These are phyloP conservation scores for Wickerhamiella azyma DNA, from an alignment of 805 yeast species.

Conservation along the genomic window DNA sequence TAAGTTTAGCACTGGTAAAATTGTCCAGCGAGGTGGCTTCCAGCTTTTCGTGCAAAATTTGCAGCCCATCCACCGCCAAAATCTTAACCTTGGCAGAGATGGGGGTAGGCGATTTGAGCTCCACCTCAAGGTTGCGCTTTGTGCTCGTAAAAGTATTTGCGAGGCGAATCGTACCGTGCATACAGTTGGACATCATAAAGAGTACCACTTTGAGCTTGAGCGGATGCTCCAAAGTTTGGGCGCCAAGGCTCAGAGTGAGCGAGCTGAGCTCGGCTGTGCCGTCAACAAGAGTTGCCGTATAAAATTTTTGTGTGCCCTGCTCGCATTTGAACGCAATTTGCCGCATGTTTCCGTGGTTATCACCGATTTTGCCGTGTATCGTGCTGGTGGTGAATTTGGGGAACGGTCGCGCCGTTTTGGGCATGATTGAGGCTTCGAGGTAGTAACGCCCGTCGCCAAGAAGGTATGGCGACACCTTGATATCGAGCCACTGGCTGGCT, in stretches of 20 bases:
- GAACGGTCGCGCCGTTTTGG: constrained; percentile 23
- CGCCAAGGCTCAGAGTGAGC: constrained; percentile 18
- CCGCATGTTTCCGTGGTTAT: constrained; percentile 8
- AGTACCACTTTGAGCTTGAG: constrained; percentile 11
- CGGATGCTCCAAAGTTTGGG: not conserved
- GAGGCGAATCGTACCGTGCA: constrained; percentile 17
- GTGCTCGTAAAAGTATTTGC: constrained; percentile 12
- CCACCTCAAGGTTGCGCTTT: constrained; percentile 15
- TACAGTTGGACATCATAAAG: constrained; percentile 17
- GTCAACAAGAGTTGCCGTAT: constrained; percentile 21
- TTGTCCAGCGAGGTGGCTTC: constrained; percentile 9
- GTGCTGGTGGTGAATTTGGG: constrained; percentile 14
- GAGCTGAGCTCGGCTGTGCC: constrained; percentile 27
- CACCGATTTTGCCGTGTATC: constrained; percentile 11
- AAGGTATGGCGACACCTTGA: constrained; percentile 29
- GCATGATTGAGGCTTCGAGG: constrained; percentile 27
- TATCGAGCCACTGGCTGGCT: constrained; percentile 28
- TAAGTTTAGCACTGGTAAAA: constrained; percentile 12
- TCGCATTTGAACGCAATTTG: constrained; percentile 8
- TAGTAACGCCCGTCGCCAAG: constrained; percentile 26
- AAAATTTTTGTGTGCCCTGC: constrained; percentile 8
- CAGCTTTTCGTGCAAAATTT: constrained; percentile 15
- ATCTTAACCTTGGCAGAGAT: constrained; percentile 12
- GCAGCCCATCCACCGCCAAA: constrained; percentile 14
- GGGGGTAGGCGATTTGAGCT: constrained; percentile 6